Conservation (phyloP, 768 basidiomycete genomes). For the Hygrophorus pudorinus region DNA sequence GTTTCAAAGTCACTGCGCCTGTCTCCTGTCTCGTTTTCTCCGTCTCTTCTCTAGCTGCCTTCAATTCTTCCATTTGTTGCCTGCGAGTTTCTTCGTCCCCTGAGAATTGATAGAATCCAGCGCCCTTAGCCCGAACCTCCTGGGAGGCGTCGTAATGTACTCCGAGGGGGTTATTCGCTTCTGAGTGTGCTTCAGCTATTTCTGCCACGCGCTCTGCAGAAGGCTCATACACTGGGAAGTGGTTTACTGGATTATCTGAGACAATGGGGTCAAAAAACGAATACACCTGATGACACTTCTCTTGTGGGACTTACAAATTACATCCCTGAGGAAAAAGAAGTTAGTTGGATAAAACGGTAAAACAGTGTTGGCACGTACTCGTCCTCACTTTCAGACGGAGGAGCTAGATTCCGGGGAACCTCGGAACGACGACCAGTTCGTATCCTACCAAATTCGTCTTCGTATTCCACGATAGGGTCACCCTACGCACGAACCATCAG, state of each 20-base stretch:
- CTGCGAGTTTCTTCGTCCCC: constrained; percentile 70
- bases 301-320: constrained; percentile 43
- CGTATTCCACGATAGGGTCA: constrained; percentile 77
- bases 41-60: constrained; percentile 60
- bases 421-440: constrained; percentile 64
- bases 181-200: constrained; percentile 59
- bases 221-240: constrained; percentile 85
- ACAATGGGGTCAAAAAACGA: constrained; percentile 1
- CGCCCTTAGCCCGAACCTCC: constrained; percentile 84
- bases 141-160: constrained; percentile 73
- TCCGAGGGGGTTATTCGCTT: constrained; percentile 61
- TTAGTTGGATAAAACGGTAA: constrained; percentile 7
- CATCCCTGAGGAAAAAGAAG: constrained; percentile 30
- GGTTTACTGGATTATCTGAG: constrained; percentile 69
- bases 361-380: constrained; percentile 32
- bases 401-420: constrained; percentile 57
- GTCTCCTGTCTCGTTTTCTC: constrained; percentile 46
- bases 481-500: constrained; percentile 27
- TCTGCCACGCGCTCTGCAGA: constrained; percentile 70
- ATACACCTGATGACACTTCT: neutral
- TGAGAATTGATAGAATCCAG: constrained; percentile 89
- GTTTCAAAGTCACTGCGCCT: constrained; percentile 49
- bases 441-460: constrained; percentile 80
- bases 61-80: constrained; percentile 78
- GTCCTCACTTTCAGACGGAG: constrained; percentile 39